Conservation (phyloP, 2,329 filamentous ascomycete species). For the Neoarthrinium moseri region DNA sequence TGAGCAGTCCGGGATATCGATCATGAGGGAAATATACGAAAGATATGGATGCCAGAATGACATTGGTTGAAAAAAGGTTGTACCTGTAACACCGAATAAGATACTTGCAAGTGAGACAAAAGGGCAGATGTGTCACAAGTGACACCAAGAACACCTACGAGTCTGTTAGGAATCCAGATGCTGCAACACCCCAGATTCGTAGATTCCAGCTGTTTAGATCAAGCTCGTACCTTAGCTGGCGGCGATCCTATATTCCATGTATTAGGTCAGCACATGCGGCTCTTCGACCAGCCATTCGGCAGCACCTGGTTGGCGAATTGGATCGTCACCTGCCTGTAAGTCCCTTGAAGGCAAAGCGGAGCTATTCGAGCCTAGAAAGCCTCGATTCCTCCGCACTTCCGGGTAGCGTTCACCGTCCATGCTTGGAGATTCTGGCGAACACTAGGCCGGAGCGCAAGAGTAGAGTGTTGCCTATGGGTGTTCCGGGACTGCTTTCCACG, state of each 20-base stretch:
- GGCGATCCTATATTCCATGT: conserved; percentile 39
- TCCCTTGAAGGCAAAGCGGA: conserved; percentile 49
- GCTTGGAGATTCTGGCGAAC: no score
- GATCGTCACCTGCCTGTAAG: conserved; percentile 38
- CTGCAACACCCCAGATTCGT: conserved; percentile 54
- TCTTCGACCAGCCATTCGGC: no score
- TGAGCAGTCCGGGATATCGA: conserved; percentile 38
- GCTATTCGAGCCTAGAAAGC: conserved; percentile 49
- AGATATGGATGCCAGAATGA: conserved; percentile 50
- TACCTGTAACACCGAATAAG: conserved; percentile 34
- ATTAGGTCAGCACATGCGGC: neutral
- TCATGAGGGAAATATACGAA: conserved; percentile 52
- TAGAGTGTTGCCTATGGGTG: no score
- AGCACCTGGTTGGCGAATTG: no score
- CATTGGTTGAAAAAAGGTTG: conserved; percentile 54
- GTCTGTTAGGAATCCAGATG: conserved; percentile 53
- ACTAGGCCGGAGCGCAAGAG: no score
- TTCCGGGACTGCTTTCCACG: no score
- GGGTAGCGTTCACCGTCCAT: conserved; percentile 29
- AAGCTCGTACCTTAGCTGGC: conserved; percentile 51
- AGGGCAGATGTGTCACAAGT: neutral
- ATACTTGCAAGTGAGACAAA: neutral
- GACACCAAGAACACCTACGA: conserved; percentile 36
- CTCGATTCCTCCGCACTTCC: conserved; percentile 41
- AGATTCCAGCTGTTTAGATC: conserved; percentile 55